Percentiles rank a stretch among this genome's conserved stretches.
Conservation (phyloP, 1,284 basidiomycete species). For the Mycena sp. region DNA sequence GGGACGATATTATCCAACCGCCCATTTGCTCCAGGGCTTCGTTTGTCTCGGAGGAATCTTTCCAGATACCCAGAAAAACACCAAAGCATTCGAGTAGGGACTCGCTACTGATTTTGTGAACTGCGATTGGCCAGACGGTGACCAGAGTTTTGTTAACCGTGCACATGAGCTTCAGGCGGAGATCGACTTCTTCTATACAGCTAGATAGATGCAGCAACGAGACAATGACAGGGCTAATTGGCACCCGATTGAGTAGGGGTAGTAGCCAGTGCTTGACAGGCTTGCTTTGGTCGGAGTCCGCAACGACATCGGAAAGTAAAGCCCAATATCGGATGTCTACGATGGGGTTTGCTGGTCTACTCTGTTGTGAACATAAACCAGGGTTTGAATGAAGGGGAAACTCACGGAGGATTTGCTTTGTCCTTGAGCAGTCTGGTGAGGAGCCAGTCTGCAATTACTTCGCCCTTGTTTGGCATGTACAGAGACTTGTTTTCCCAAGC, state of each 20-base stretch:
- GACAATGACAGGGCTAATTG: slow-evolving; percentile 61
- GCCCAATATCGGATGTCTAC: slow-evolving; percentile 66
- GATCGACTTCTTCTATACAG: slow-evolving; percentile 21
- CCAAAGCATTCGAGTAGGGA: slow-evolving; percentile 67
- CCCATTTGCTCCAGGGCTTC: slow-evolving; percentile 50
- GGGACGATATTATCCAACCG: slow-evolving; percentile 52
- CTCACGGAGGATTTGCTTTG: slow-evolving; percentile 58
- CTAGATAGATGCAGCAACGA: slow-evolving; percentile 54
- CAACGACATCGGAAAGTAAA: slow-evolving; percentile 63
- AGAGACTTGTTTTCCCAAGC: slow-evolving; percentile 71
- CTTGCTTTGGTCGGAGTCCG: slow-evolving; percentile 38
- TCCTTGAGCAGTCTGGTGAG: slow-evolving; percentile 67
- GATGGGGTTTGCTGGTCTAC: slow-evolving; percentile 47
- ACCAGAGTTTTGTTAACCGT: slow-evolving; percentile 49
- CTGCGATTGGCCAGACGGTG: slow-evolving; percentile 66
- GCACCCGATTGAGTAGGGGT: slow-evolving; percentile 65
- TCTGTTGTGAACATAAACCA: slow-evolving; percentile 3
- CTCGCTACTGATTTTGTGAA: slow-evolving; percentile 65
- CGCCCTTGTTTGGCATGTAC: slow-evolving; percentile 76
- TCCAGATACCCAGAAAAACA: slow-evolving; percentile 47
- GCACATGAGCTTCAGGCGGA: slow-evolving; percentile 32
- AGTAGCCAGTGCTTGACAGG: slow-evolving; percentile 62
- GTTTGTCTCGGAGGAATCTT: slow-evolving; percentile 34
- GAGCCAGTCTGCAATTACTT: slow-evolving; percentile 82
- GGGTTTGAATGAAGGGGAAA: too few relatives aligned